A percentile compares a stretch with the other conserved stretches of the same genome.
These are phyloP conservation scores for Aureobasidium sp. DNA, from an alignment of 2,329 filamentous ascomycete genomes.

Conservation along the genomic window DNA sequence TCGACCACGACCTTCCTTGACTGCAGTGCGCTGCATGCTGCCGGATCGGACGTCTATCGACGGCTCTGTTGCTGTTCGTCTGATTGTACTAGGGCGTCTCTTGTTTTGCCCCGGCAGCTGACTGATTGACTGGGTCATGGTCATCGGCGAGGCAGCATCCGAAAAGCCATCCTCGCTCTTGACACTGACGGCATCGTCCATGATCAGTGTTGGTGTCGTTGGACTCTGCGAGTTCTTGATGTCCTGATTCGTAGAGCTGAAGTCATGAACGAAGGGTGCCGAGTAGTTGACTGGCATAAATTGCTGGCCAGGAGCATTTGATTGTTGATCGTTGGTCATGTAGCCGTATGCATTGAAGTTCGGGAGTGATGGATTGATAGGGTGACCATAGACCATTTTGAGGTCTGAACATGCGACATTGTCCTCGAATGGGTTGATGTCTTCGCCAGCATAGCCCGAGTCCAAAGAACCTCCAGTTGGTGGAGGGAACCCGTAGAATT, in stretches of 20 bases:
- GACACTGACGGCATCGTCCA: slow-evolving; percentile 1
- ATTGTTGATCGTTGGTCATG: not conserved
- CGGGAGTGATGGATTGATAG: not conserved
- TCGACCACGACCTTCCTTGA: slow-evolving; percentile 17
- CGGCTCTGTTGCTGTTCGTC: not conserved
- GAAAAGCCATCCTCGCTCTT: slow-evolving; percentile 1
- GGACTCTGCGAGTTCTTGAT: not conserved
- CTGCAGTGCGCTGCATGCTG: not conserved
- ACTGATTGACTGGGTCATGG: not conserved
- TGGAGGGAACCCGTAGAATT: not conserved
- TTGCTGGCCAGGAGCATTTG: not conserved
- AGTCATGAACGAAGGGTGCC: not conserved
- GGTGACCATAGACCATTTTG: not conserved
- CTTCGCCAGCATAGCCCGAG: slow-evolving; percentile 10
- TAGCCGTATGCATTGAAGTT: not conserved
- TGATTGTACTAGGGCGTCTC: not conserved
- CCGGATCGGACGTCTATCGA: not conserved
- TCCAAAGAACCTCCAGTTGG: slow-evolving; percentile 9
- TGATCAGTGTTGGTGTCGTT: not conserved
- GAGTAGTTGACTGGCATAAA: not conserved
- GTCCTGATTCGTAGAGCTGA: not conserved
- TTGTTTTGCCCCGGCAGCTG: not conserved
- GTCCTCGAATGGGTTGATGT: slow-evolving; percentile 7
- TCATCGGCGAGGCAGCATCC: not conserved
- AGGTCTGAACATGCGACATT: not conserved